Conservation (phyloP, 2,329 filamentous ascomycete genomes). For the Trichoderma gracile region DNA sequence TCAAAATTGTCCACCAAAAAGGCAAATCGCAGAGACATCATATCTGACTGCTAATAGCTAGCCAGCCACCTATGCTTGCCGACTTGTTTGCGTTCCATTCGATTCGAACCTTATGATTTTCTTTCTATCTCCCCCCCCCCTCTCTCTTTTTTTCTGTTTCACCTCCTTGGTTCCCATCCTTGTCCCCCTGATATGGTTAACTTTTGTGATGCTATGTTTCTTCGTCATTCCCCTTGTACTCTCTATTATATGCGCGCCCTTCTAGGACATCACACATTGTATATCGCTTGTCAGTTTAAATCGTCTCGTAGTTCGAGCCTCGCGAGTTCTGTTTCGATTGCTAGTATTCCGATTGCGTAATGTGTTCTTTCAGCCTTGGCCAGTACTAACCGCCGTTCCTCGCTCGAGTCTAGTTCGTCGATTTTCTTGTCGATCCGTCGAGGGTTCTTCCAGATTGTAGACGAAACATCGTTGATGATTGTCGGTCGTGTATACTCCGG, state of each 20-base stretch:
- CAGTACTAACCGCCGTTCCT: slow-evolving; percentile 56
- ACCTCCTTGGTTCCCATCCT: no score
- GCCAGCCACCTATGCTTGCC: not conserved
- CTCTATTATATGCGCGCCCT: not conserved
- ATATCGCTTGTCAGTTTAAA: slow-evolving; percentile 13
- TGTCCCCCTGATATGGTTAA: not conserved
- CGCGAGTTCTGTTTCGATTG: slow-evolving; percentile 74
- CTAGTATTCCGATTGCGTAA: slow-evolving; percentile 77
- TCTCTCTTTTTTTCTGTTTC: not conserved
- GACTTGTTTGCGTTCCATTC: not conserved
- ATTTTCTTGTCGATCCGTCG: slow-evolving; percentile 55
- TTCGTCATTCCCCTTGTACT: not conserved
- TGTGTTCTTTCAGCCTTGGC: slow-evolving; percentile 64
- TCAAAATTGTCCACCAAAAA: not conserved
- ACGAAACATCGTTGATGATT: slow-evolving; percentile 41
- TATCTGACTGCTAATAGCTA: not conserved
- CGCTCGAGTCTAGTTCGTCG: slow-evolving; percentile 46
- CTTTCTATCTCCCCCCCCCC: not conserved
- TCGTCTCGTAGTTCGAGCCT: slow-evolving; percentile 52
- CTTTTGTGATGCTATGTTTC: not conserved
- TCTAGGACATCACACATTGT: slow-evolving; percentile 14
- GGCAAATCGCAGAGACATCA: not conserved
- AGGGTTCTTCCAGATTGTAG: slow-evolving; percentile 51
- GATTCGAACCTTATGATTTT: not conserved
- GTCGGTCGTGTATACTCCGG: slow-evolving; percentile 66